Evolutionary conservation across 164 flowering plant species (phyloP).

Genomic region (Akebia trifoliata): DNA sequence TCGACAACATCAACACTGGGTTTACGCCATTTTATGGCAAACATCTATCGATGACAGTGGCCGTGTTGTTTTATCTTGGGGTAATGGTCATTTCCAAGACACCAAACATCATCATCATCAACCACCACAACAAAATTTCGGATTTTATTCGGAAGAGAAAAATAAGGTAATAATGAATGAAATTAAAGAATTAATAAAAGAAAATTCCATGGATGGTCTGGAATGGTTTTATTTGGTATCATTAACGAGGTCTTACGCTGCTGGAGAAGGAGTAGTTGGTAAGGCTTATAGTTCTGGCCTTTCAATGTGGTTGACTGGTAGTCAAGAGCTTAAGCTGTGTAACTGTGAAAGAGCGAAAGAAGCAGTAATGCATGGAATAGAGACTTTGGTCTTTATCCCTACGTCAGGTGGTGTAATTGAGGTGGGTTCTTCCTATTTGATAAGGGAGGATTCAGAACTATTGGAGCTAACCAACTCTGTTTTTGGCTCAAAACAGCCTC

Average conservation of each 20-base stretch:
- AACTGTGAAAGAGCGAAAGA: slow-evolving; percentile 52
- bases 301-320: slow-evolving; percentile 47
- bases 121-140: background rate
- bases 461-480: slow-evolving; percentile 39
- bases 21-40: slow-evolving; percentile 76
- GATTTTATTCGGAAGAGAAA: slow-evolving; percentile 15
- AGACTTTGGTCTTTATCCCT: slow-evolving; percentile 57
- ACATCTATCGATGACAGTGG: slow-evolving; percentile 27
- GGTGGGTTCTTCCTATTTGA: slow-evolving; percentile 45
- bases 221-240: slow-evolving; percentile 80
- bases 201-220: slow-evolving; percentile 23
- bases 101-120: background rate
- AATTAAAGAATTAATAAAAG: slow-evolving; percentile 21
- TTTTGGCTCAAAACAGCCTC: slow-evolving; percentile 27
- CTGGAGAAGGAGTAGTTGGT: slow-evolving; percentile 38
- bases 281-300: slow-evolving; percentile 36
- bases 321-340: slow-evolving; percentile 27
- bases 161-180: slow-evolving; percentile 29
- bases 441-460: slow-evolving; percentile 39
- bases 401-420: slow-evolving; percentile 47
- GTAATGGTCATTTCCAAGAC: slow-evolving; percentile 66
- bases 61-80: slow-evolving; percentile 45
- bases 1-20: slow-evolving; percentile 54
- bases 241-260: slow-evolving; percentile 36
- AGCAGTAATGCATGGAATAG: slow-evolving; percentile 49